phyloP scores from a whole-genome alignment of 176 grass and related monocot species.

The Triticum monococcum region DNA sequence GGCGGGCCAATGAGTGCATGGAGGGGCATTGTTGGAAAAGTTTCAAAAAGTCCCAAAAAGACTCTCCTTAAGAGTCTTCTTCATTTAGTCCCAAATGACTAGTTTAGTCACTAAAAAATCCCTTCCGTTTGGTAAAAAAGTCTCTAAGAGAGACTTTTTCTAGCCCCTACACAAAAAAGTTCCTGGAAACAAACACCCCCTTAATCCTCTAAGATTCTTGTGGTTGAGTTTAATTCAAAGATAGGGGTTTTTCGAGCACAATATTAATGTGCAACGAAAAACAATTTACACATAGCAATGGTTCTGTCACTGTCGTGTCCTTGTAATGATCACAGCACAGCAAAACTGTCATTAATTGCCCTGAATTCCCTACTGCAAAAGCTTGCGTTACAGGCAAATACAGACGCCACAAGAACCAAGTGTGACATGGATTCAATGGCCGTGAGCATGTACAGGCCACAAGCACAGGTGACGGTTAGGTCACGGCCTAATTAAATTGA shows the following conservation, averaged over 20 bases:
- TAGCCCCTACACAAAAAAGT: too few species aligned
- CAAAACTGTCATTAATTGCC: neutral
- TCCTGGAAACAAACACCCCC: too few species aligned
- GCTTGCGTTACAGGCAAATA: slow-evolving; percentile 3
- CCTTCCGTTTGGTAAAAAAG: too few species aligned
- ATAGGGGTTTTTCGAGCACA: neutral
- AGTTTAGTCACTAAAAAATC: too few species aligned
- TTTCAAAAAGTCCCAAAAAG: too few species aligned
- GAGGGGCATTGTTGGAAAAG: too few species aligned
- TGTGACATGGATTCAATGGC: slow-evolving; percentile 16
- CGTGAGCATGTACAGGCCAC: neutral
- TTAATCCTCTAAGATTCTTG: neutral
- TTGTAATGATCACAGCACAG: neutral
- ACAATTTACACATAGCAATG: neutral
- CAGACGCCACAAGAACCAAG: slow-evolving; percentile 31
- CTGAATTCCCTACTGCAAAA: neutral
- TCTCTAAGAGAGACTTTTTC: too few species aligned
- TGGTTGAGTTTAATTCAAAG: neutral
- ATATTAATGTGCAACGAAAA: neutral
- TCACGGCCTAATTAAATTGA: slow-evolving; percentile 7
- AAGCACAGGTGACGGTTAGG: neutral
- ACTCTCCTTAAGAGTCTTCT: too few species aligned
- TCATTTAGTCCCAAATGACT: too few species aligned
- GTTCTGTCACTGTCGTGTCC: neutral
- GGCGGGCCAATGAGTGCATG: too few species aligned